Conservation (phyloP, 345 rosid species). For the Gossypium turneri region DNA sequence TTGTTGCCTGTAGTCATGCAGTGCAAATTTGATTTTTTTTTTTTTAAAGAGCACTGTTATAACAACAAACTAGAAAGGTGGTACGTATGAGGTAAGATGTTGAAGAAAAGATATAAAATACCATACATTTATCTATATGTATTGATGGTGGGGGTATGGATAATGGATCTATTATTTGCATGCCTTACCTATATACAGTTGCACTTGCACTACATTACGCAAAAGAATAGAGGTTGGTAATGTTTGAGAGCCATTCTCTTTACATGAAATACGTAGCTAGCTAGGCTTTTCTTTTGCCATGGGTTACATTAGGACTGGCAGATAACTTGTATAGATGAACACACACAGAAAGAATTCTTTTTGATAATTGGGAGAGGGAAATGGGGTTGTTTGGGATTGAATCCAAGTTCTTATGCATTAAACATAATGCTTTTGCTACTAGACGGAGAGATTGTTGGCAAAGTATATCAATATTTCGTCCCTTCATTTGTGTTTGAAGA, state of each 20-base stretch:
- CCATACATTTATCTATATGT: neutral
- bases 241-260: neutral
- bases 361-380: too few relatives aligned
- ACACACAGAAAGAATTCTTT: too few relatives aligned
- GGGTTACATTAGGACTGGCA: neutral
- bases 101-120: slow-evolving; percentile 5
- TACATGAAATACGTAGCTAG: neutral
- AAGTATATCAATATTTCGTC: neutral
- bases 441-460: too few relatives aligned
- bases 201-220: neutral
- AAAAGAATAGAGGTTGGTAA: neutral
- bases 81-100: neutral
- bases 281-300: neutral
- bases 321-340: too few relatives aligned
- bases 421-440: too few relatives aligned
- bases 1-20: neutral
- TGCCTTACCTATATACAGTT: neutral
- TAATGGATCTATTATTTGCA: neutral
- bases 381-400: too few relatives aligned
- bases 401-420: too few relatives aligned
- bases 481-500: neutral
- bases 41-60: neutral
- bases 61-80: neutral
- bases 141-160: neutral
- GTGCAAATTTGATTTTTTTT: neutral